Evolutionary conservation across 306 rosid genomes (phyloP).

Genomic region (Morella rubra): DNA sequence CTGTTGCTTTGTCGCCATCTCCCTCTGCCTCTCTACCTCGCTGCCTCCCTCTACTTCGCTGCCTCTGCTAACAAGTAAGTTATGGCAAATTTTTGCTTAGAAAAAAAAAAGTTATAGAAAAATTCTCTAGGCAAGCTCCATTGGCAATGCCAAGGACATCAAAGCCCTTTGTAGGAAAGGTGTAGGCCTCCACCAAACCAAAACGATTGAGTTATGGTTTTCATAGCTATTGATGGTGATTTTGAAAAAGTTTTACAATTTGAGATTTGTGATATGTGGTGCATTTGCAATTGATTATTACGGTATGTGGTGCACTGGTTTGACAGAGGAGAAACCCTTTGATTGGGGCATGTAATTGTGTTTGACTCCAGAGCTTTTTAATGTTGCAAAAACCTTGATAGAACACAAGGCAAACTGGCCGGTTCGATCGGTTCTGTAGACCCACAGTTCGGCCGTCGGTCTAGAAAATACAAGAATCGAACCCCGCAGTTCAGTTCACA

Average conservation of each 20-base stretch:
- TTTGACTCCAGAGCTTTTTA: slow-evolving; percentile 63
- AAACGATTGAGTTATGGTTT: neutral
- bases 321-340: slow-evolving; percentile 82
- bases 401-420: slow-evolving; percentile 74
- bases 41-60: too few species aligned
- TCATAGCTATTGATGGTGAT: neutral
- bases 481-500: too few species aligned
- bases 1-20: too few species aligned
- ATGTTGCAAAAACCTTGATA: slow-evolving; percentile 71
- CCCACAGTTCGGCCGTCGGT: too few species aligned
- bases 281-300: slow-evolving; percentile 21
- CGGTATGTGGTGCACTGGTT: slow-evolving; percentile 54
- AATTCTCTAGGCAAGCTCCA: too few species aligned
- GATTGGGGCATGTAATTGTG: slow-evolving; percentile 56
- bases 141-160: slow-evolving; percentile 57
- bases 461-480: too few species aligned
- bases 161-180: slow-evolving; percentile 75
- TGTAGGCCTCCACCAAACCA: slow-evolving; percentile 44
- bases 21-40: too few species aligned
- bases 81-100: slow-evolving; percentile 48
- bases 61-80: slow-evolving; percentile 69
- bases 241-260: neutral
- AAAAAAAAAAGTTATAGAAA: slow-evolving; percentile 56
- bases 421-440: too few species aligned
- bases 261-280: slow-evolving; percentile 8